Evolutionary conservation across 1,284 basidiomycete species (phyloP), one percentile per base, ranked within the genome.

Genomic region (Cystobasidium slooffiae): DNA sequence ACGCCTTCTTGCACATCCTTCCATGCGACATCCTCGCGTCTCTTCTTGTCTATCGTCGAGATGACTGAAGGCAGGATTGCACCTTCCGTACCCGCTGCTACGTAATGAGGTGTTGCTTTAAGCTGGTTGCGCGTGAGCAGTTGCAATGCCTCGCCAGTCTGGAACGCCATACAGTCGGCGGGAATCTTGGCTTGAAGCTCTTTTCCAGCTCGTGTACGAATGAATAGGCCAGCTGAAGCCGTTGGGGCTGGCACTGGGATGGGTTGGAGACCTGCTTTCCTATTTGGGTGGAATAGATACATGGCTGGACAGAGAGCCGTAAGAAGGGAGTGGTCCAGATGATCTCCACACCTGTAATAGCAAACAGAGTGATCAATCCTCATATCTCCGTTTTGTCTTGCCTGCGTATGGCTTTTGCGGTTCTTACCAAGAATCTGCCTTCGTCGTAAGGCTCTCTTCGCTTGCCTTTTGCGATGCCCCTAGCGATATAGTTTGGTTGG

Each of bases 141-240:
- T 81, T 94, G 89, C 39, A 97, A 87, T 16, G 94, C 92, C 83
- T 97, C 93, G 8, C 94, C 94, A 0, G 93, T 96, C 82, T 97
- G 94, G 83, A 97, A 95, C 1, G 94, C 94, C 74, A 92, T 83
- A 80, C 88, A 91, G 79, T 91, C 88, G 18, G 84, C 79, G 1
- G 94, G 94, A 76, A 97, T 96, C 0, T 88, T 85, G 14, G 94
- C 92, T 81, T 92, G 94, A 18, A 88, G 88, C 91, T 83, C 52
- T 39, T 87, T 84, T 0, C 89, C 88, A 7, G 75, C 90, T 55
- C 93, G 88, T 18, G 91, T 92, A 69, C 89, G 89, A 78, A 97
- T 96, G 83, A 93, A 96, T 14, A 97, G 86, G 0, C 94, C 94
- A 0, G 93, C 91, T 0, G 85, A 82, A 0, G 88, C 83, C 0